Base-by-base conservation (phyloP, 176 grass and related monocot species). In the Carex pumila region DNA sequence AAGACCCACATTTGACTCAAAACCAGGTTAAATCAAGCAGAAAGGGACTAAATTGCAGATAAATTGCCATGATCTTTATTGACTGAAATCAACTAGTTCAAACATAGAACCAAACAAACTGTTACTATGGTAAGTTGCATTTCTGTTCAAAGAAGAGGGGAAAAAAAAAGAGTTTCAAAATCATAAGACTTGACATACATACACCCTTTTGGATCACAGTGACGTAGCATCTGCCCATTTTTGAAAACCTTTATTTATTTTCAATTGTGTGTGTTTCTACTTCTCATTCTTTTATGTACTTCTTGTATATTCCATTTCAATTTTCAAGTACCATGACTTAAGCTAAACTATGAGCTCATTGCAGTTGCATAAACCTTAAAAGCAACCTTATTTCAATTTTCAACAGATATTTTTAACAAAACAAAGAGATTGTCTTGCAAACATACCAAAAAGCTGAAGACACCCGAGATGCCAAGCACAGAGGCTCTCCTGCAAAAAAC, bases 401-500 rank as follows among this genome's bases (percentile, higher is more conserved):
- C n/a, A 76, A 75, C 2, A 79, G 49, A 76, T 55, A 82, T 14
- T 31, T 62, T 25, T 0, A 17, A 79, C 65, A 12, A 91, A 85
- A 67, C 55, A 72, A 6, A 19, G 6, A 82, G 85, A 15, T 22
- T 56, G 74, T 65, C 53, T 12, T 41, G 71, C 9, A 79, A 41
- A 75, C 88, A 87, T 98, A 98, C 95, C 92, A 98, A 85, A 98
- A 95, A 95, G 84, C 89, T 92, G 79, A 98, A 98, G 86, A 89
- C 79, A n/a, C 92, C 91, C 66, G 92, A 89, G 65, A 91, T 86
- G 79, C 81, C 79, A 76, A 98, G 89, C 70, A 98, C 30, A 14
- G 95, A 91, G 55, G 91, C 91, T 85, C 81, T 95, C 89, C 91
- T 91, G 71, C 92, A 98, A 85, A 98, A 91, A 19, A 95, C 94